Evolutionary conservation across 345 rosid species (phyloP).

Genomic region (Anastatica hierochuntica): DNA sequence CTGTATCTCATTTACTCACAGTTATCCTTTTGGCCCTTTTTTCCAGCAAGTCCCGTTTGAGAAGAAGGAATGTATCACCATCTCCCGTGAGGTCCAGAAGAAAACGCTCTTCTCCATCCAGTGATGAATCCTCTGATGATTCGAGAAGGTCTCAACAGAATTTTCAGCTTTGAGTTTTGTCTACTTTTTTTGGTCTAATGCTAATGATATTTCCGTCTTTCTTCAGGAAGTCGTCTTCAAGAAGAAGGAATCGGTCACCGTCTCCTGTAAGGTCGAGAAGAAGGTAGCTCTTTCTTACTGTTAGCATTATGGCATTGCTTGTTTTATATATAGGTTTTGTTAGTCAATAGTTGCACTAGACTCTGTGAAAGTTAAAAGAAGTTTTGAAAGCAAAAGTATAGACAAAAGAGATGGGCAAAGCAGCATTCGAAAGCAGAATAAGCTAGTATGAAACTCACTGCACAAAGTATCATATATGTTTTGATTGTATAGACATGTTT

Average conservation of each 20-base stretch:
- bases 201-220: neutral
- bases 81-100: slow-evolving; percentile 80
- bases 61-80: slow-evolving; percentile 51
- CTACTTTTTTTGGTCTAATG: neutral
- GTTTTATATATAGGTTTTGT: slow-evolving; percentile 10
- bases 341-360: slow-evolving; percentile 15
- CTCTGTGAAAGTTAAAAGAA: slow-evolving; percentile 6
- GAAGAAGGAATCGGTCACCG: slow-evolving; percentile 53
- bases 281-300: slow-evolving; percentile 41
- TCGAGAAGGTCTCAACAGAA: slow-evolving; percentile 51
- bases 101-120: slow-evolving; percentile 53
- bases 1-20: neutral
- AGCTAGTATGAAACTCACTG: slow-evolving; percentile 17
- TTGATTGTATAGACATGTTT: slow-evolving; percentile 93
- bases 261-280: slow-evolving; percentile 74
- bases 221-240: slow-evolving; percentile 55
- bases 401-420: slow-evolving; percentile 12
- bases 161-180: slow-evolving; percentile 12
- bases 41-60: slow-evolving; percentile 50
- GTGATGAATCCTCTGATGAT: slow-evolving; percentile 73
- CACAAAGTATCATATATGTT: slow-evolving; percentile 61
- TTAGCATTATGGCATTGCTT: neutral
- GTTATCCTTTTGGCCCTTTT: neutral
- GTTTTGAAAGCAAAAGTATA: slow-evolving; percentile 4
- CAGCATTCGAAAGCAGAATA: too few species aligned